Conservation (phyloP, 129 eudicot species). For the Centella asiatica region DNA sequence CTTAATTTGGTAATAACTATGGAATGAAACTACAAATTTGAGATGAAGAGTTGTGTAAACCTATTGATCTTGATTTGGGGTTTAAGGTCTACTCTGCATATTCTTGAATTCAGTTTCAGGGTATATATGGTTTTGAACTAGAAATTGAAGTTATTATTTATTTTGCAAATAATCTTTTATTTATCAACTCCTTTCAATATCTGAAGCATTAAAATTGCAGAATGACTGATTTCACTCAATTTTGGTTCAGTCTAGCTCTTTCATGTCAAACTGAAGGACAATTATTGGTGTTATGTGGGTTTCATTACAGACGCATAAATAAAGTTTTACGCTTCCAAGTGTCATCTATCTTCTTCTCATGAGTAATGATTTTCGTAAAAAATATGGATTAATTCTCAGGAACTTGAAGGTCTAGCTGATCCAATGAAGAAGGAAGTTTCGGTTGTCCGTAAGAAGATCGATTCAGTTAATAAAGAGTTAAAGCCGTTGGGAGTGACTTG, state of each 20-base stretch:
- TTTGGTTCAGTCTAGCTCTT: background rate
- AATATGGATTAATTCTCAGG: slow-evolving; percentile 38
- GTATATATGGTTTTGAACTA: background rate
- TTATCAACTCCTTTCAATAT: background rate
- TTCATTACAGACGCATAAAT: background rate
- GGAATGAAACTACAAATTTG: background rate
- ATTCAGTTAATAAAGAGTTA: slow-evolving; percentile 58
- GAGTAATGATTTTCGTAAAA: background rate
- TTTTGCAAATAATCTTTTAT: background rate
- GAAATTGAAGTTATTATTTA: background rate
- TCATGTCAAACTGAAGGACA: background rate
- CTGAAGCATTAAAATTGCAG: background rate
- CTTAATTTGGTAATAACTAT: background rate
- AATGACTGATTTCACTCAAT: background rate
- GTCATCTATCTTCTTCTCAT: background rate
- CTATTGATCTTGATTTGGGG: background rate
- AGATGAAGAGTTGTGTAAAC: background rate
- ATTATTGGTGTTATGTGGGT: background rate
- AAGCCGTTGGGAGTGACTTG: slow-evolving; percentile 56
- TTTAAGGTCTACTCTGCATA: background rate
- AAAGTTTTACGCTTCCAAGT: background rate
- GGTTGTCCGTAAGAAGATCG: slow-evolving; percentile 51
- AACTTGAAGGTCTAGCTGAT: slow-evolving; percentile 71
- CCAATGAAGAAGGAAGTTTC: slow-evolving; percentile 78
- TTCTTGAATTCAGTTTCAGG: background rate